Evolutionary conservation across 2,329 filamentous ascomycete genomes (phyloP).

Genomic region (Elsinoe perseae): DNA sequence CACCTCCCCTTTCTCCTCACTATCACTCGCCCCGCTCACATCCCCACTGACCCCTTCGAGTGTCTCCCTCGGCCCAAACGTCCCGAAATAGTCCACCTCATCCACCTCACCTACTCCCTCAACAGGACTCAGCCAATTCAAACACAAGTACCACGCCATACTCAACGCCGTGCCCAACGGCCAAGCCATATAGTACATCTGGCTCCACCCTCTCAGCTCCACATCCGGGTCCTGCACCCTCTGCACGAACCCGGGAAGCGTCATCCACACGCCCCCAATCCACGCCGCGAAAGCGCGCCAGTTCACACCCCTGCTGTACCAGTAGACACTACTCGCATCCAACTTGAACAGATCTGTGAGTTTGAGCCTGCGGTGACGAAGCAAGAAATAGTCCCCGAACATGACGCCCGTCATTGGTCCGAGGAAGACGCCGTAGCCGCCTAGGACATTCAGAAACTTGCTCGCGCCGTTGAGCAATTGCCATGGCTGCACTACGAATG

Average conservation of each 20-base stretch:
- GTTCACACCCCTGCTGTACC: slow-evolving; percentile 22
- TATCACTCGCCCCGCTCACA: not conserved
- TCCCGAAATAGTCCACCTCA: slow-evolving; percentile 11
- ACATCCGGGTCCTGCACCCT: not conserved
- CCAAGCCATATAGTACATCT: slow-evolving; percentile 13
- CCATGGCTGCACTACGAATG: slow-evolving; percentile 29
- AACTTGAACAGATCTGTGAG: slow-evolving; percentile 21
- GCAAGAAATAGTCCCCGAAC: slow-evolving; percentile 36
- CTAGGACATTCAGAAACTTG: slow-evolving; percentile 37
- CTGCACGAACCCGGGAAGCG: not conserved
- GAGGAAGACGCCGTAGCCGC: slow-evolving; percentile 37
- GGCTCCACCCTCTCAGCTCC: not conserved
- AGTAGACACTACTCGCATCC: slow-evolving; percentile 20
- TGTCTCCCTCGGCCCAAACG: slow-evolving; percentile 5
- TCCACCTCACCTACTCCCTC: slow-evolving; percentile 1
- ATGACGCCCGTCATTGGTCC: slow-evolving; percentile 34
- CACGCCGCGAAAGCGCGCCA: slow-evolving; percentile 21
- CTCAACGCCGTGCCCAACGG: slow-evolving; percentile 10
- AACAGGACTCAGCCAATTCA: not conserved
- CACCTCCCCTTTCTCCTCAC: slow-evolving; percentile 4
- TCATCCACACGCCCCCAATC: slow-evolving; percentile 12
- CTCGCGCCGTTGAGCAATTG: slow-evolving; percentile 35
- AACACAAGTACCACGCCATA: slow-evolving; percentile 3
- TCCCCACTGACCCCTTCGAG: not conserved
- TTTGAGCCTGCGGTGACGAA: slow-evolving; percentile 22